Evolutionary conservation across 495 filamentous ascomycete genomes (phyloP).

Genomic region (Aspergillus wentii): DNA sequence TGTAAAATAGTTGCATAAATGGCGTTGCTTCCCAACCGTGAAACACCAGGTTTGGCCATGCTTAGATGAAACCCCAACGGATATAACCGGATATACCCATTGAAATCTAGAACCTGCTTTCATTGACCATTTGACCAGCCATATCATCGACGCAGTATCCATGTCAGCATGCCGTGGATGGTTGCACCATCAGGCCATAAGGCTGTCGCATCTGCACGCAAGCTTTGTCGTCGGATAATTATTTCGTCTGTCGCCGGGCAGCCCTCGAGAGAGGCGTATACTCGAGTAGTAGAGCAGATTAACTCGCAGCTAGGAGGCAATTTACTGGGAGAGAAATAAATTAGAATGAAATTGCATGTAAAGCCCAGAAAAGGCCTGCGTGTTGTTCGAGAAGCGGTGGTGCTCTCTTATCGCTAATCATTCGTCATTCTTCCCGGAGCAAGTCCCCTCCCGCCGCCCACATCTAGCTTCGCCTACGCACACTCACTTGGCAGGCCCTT

Average conservation of each 20-base stretch:
- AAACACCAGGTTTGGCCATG: too few species aligned
- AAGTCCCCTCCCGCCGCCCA: constrained; percentile 29
- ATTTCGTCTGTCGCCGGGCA: constrained; percentile 9
- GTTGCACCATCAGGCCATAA: too few species aligned
- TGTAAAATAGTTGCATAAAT: constrained; percentile 11
- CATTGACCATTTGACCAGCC: too few species aligned
- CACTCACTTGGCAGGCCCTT: constrained; percentile 18
- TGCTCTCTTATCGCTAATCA: constrained; percentile 18
- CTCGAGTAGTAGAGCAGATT: neutral
- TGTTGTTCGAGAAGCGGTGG: constrained; percentile 5
- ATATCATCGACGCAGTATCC: too few species aligned
- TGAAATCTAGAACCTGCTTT: too few species aligned
- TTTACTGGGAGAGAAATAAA: too few species aligned
- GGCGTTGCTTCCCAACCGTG: neutral
- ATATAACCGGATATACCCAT: too few species aligned
- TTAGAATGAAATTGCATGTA: too few species aligned
- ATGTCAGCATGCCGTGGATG: too few species aligned
- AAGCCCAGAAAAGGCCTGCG: too few species aligned
- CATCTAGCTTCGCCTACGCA: constrained; percentile 35
- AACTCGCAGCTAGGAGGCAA: too few species aligned
- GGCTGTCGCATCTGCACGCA: constrained; percentile 4
- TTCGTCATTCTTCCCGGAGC: constrained; percentile 6
- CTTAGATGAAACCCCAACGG: too few species aligned
- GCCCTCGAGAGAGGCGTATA: constrained; percentile 3
- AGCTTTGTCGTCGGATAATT: constrained; percentile 12